Base-by-base conservation (phyloP, 306 rosid genomes). In the Prunus kanzakura region DNA sequence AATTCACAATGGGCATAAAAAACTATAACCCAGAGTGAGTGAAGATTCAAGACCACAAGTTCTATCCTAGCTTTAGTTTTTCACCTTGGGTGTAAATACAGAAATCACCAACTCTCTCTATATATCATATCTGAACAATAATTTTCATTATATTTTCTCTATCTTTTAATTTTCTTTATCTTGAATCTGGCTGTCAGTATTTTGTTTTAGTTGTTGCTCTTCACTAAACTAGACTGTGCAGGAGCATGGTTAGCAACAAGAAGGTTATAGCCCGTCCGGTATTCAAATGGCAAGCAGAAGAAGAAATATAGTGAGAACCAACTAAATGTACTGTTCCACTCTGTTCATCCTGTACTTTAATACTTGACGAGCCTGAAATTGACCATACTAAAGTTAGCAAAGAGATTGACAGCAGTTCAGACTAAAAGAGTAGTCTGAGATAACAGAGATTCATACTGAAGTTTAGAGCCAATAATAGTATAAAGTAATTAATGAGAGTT, bases 241-340 rank as follows among this genome's bases (percentile, higher is more conserved):
- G 75, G 76, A 88, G 87, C 72, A 84, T 73, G 72, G 74, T 76
- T 73, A 84, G 83, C 73, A 84, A 83, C 67, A 86, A 68, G 63
- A 87, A 56, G 72, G 76, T 72, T 55, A 86, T 70, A 57, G 86
- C 56, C 84, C 71, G 15, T 62, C 69, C 78, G 79, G 69, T 78
- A 76, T 86, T 77, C 83, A 79, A 71, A 78, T 81, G 62, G 79
- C 57, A 69, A 62, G 85, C 89, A 72, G 87, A 89, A 79, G 90
- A 77, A 80, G 90, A 74, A 75, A 92, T 77, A 62, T 50, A 69
- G 86, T 90, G 97, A 72, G 76, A 78, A 83, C 99, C 99, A 58
- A 92, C 97, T 90, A 95, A 90, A 85, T 90, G 99, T 71, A 95
- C 93, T 4, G 93, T 95, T 76, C 97, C 97, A 3, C 91, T 92